Base-by-base conservation (phyloP, 1,284 basidiomycete species). In the Stygiomarasmius scandens region DNA sequence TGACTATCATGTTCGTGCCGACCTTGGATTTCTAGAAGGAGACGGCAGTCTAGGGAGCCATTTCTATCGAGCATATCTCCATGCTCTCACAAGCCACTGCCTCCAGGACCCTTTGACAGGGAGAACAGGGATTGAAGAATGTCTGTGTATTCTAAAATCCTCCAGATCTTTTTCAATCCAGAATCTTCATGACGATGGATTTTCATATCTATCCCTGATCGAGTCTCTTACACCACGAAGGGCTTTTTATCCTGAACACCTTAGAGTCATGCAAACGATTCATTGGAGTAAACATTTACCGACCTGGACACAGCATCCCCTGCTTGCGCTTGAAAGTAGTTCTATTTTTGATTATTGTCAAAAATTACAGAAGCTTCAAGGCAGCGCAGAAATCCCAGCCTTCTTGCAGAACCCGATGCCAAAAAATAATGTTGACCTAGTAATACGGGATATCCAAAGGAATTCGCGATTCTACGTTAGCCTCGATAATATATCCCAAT, bases 61-160 rank as follows among this genome's bases (percentile, higher is more conserved):
- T 49, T 60, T 79, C 2, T 81, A 73, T 59, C 71, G 69, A 47
- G 68, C 74, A 0, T 77, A 78, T 49, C 68, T 84, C 12, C 82
- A 84, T 48, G 77, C 78, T 2, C 49, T 78, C 3, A 82, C 77
- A 0, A 74, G 73, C 29, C 67, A 74, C 34, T 71, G 70, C 27
- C 68, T 78, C 4, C 68, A 72, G 3, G 83, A 84, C 63, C 77
- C 77, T 0, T 66, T 85, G 8, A 79, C 76, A 0, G 64, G 71
- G 10, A 73, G 68, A 32, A 77, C 75, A 0, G 82, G 82, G 3
- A 77, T 73, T 1, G 75, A 81, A 52, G 74, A 81, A 52, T 81
- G 80, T 1, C 59, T 82, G 12, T 61, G 66, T 32, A 64, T 74
- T 19, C 63, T 83, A 3, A 60, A 57, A 1, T 77, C 76, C 2